Percentiles rank a stretch among this genome's conserved stretches.
phyloP scores from a whole-genome alignment of 1,284 basidiomycete genomes.

The Sporisorium graminicola region DNA sequence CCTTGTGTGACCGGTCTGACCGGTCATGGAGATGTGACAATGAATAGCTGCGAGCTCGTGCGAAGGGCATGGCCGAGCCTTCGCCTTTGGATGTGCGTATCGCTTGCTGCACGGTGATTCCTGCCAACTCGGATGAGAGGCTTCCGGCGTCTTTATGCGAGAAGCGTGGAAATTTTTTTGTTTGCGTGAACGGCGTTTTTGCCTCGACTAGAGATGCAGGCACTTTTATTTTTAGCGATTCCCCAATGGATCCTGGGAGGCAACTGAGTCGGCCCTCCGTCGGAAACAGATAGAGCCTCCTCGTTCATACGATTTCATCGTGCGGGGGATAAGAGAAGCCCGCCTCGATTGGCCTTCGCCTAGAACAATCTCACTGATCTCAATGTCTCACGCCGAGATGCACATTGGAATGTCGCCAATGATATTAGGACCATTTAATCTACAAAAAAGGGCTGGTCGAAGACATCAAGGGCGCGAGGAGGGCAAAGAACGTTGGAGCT shows the following conservation, averaged over 20 bases:
- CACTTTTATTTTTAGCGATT: neutral
- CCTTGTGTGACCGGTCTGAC: too few species aligned
- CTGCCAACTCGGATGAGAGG: slow-evolving; percentile 22
- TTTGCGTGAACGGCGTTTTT: slow-evolving; percentile 1
- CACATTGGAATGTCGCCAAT: slow-evolving; percentile 18
- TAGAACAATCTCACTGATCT: neutral
- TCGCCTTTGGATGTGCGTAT: neutral
- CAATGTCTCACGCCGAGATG: neutral
- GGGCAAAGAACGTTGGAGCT: slow-evolving; percentile 5
- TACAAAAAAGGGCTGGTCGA: slow-evolving; percentile 24
- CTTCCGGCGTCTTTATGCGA: slow-evolving; percentile 16
- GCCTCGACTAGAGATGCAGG: neutral
- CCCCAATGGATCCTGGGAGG: too few species aligned
- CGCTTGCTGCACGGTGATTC: neutral
- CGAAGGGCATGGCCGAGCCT: neutral
- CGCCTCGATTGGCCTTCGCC: too few species aligned
- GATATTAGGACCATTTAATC: slow-evolving; percentile 32
- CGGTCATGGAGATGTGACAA: too few species aligned
- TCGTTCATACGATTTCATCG: too few species aligned
- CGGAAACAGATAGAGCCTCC: too few species aligned
- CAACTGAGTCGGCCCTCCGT: too few species aligned
- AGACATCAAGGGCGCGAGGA: slow-evolving; percentile 20
- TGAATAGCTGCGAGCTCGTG: neutral
- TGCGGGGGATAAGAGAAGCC: too few species aligned
- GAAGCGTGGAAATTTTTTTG: neutral